phyloP scores from a whole-genome alignment of 2,329 filamentous ascomycete genomes.

The Phoma herbarum region DNA sequence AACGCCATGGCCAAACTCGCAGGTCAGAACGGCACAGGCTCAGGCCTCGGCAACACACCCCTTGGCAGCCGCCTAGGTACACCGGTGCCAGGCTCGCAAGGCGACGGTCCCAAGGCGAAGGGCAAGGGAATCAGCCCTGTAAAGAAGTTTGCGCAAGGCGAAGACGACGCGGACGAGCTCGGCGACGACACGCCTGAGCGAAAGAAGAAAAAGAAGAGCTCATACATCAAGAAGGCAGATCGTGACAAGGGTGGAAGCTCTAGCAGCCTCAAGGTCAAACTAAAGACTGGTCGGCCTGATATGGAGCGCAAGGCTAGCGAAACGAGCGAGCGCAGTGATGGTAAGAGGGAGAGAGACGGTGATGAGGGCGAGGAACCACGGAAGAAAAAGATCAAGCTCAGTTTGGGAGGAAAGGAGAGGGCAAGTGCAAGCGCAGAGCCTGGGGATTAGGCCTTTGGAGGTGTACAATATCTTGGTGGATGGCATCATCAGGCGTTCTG shows the following conservation, averaged over 20 bases:
- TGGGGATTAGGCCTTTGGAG: background rate
- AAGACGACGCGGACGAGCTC: slow-evolving; percentile 42
- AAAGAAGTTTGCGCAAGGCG: slow-evolving; percentile 39
- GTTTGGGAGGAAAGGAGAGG: slow-evolving; percentile 29
- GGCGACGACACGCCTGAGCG: slow-evolving; percentile 54
- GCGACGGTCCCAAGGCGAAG: slow-evolving; percentile 37
- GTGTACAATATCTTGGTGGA: slow-evolving; percentile 10
- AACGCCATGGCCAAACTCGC: slow-evolving; percentile 59
- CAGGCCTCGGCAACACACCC: slow-evolving; percentile 54
- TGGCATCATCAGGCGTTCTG: slow-evolving; percentile 20
- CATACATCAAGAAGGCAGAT: slow-evolving; percentile 53
- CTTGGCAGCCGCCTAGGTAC: slow-evolving; percentile 55
- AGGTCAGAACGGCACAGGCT: slow-evolving; percentile 51
- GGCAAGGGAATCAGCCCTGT: slow-evolving; percentile 47
- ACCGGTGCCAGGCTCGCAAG: slow-evolving; percentile 49
- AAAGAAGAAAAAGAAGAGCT: slow-evolving; percentile 60
- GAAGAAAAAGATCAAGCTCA: slow-evolving; percentile 52
- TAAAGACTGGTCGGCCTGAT: slow-evolving; percentile 43
- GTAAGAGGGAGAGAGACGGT: slow-evolving; percentile 48
- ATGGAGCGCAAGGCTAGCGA: slow-evolving; percentile 42
- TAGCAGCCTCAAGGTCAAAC: slow-evolving; percentile 44
- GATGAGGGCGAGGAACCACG: slow-evolving; percentile 45
- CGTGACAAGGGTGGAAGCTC: slow-evolving; percentile 39
- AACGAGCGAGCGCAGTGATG: slow-evolving; percentile 40
- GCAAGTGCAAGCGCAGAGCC: slow-evolving; percentile 22